Evolutionary conservation across 2,329 filamentous ascomycete species (phyloP).

Genomic region (Exophiala sp.): DNA sequence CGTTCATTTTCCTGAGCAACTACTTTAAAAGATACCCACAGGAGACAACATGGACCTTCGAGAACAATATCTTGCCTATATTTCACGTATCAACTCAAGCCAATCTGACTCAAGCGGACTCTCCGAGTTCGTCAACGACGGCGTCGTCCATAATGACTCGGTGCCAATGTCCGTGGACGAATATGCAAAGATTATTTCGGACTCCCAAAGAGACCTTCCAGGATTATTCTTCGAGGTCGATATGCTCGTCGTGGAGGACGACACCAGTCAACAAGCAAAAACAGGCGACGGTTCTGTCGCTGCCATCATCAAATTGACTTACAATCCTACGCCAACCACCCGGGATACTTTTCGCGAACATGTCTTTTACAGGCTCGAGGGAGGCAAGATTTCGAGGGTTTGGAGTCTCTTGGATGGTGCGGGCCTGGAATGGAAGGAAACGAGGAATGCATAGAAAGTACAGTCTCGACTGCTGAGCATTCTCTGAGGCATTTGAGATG

Average conservation of each 20-base stretch:
- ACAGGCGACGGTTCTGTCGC: conserved; percentile 9
- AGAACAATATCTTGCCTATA: neutral
- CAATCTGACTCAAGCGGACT: neutral
- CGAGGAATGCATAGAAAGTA: neutral
- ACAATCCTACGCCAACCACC: neutral
- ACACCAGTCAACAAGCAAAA: neutral
- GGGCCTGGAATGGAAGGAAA: conserved; percentile 12
- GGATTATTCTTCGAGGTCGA: conserved; percentile 17
- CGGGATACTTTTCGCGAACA: conserved; percentile 18
- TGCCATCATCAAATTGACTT: conserved; percentile 14
- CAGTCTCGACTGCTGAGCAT: too few relatives aligned
- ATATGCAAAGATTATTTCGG: conserved; percentile 12
- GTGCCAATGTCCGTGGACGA: conserved; percentile 9
- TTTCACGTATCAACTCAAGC: neutral
- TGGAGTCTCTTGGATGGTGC: conserved; percentile 20
- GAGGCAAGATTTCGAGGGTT: conserved; percentile 16
- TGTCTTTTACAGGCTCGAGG: conserved; percentile 16
- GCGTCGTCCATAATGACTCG: conserved; percentile 16
- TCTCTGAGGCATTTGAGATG: too few relatives aligned
- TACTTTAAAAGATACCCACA: too few relatives aligned
- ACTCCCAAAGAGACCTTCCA: conserved; percentile 9
- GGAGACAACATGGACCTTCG: neutral
- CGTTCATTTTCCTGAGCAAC: too few relatives aligned
- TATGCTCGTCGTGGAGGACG: conserved; percentile 13
- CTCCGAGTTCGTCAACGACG: conserved; percentile 10